Conservation (phyloP, 345 rosid species). For the Populus simonii region DNA sequence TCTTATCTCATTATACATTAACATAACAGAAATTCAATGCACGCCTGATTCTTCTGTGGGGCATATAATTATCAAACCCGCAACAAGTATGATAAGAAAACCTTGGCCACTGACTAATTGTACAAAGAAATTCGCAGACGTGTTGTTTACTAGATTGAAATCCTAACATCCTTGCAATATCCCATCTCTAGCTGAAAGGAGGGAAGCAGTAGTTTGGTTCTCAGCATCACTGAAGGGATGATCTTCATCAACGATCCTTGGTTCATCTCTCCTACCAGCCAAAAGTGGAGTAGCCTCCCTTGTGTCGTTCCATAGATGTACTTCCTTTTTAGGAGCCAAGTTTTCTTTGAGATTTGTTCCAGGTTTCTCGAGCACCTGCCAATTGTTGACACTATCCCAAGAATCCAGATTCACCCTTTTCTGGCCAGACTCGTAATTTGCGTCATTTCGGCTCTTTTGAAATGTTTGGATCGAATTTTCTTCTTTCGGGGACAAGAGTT, state of each 20-base stretch:
- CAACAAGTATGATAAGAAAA: not conserved
- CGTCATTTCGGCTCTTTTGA: slow-evolving; percentile 4
- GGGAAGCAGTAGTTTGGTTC: slow-evolving; percentile 29
- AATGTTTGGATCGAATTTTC: slow-evolving; percentile 13
- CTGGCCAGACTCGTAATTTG: not conserved
- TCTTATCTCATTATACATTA: not conserved
- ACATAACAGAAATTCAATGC: not conserved
- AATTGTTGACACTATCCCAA: not conserved
- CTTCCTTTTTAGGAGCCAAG: slow-evolving; percentile 30
- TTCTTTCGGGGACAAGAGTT: not conserved
- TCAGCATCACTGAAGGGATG: slow-evolving; percentile 46
- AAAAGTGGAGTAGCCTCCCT: slow-evolving; percentile 44
- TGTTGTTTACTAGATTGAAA: not conserved
- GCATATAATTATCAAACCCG: not conserved
- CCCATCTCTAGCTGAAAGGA: slow-evolving; percentile 34
- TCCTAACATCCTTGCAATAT: slow-evolving; percentile 33
- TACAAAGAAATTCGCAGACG: not conserved
- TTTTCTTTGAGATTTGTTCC: slow-evolving; percentile 39
- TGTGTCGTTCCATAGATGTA: slow-evolving; percentile 26
- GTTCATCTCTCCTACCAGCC: slow-evolving; percentile 24
- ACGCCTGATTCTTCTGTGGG: not conserved
- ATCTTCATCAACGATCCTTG: slow-evolving; percentile 25
- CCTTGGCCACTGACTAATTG: not conserved
- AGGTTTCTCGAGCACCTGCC: slow-evolving; percentile 13
- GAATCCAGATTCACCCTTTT: slow-evolving; percentile 4